A percentile compares a stretch with the other conserved stretches of the same genome.
phyloP scores from a whole-genome alignment of 495 filamentous ascomycete species.

The Xylaria longipes region DNA sequence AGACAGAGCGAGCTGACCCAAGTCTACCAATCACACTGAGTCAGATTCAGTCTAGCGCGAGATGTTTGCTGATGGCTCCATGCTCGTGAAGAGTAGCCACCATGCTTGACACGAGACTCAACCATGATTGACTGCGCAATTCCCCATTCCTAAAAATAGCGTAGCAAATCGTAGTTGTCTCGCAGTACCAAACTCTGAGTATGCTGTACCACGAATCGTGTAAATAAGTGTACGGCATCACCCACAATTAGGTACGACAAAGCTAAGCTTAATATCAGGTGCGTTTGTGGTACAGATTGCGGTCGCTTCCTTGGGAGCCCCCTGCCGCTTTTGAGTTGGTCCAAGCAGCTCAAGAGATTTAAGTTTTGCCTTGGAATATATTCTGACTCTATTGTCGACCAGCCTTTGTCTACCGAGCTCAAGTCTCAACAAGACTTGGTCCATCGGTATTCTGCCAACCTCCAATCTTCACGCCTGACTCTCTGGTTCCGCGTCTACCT shows the following conservation, averaged over 20 bases:
- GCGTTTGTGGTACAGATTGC: not conserved
- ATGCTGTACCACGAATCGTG: not conserved
- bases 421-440: not conserved
- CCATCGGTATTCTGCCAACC: not conserved
- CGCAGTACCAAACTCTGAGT: not conserved
- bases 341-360: not conserved
- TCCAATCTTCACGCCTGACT: not conserved
- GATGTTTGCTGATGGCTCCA: not conserved
- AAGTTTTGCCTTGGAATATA: not conserved
- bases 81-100: not conserved
- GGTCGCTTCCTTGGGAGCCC: not conserved
- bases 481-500: not conserved
- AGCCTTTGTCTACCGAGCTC: not conserved
- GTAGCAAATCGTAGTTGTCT: not conserved
- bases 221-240: not conserved
- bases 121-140: constrained; percentile 3
- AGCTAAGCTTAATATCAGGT: not conserved
- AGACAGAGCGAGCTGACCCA: constrained; percentile 12
- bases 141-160: constrained; percentile 10
- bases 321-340: not conserved
- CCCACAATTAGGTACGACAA: not conserved
- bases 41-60: not conserved
- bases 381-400: not conserved
- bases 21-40: constrained; percentile 14
- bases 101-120: constrained; percentile 12